Evolutionary conservation across 2,329 filamentous ascomycete genomes (phyloP).

Genomic region (Epichloe bromicola): DNA sequence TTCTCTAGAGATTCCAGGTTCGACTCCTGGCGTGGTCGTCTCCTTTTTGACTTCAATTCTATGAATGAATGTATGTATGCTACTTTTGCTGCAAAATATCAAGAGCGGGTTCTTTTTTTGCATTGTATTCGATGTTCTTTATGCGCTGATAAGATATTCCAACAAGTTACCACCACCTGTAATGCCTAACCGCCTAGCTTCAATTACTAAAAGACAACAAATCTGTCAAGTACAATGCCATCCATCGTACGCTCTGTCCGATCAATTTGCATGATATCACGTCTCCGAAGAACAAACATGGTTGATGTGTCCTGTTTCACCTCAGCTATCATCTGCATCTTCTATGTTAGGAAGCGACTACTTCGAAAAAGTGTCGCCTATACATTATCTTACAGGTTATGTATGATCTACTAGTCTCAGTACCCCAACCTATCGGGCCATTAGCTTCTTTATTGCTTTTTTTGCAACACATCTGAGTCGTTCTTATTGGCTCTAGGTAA

Average conservation of each 20-base stretch:
- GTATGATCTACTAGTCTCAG: neutral
- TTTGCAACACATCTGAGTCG: neutral
- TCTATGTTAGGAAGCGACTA: neutral
- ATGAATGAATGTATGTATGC: too few species aligned
- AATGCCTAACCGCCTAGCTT: neutral
- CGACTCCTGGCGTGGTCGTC: slow-evolving; percentile 32
- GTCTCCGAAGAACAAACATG: neutral
- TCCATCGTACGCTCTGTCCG: neutral
- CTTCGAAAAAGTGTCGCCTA: neutral
- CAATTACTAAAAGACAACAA: neutral
- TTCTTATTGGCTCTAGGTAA: neutral
- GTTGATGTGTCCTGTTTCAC: neutral
- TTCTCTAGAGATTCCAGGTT: slow-evolving; percentile 31
- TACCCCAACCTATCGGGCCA: neutral
- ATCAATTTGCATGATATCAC: neutral
- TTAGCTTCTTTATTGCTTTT: neutral
- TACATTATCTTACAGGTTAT: neutral
- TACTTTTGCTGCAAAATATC: too few species aligned
- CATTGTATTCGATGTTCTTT: too few species aligned
- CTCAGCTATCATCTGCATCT: neutral
- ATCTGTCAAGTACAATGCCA: too few species aligned
- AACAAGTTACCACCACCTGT: too few species aligned
- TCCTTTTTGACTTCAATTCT: neutral
- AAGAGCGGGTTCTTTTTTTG: neutral
- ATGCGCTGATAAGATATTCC: too few species aligned